Percentiles rank a stretch among this genome's conserved stretches.
Evolutionary conservation across 208 protist species (phyloP).

Genomic region (Wallacemonas sp.): DNA sequence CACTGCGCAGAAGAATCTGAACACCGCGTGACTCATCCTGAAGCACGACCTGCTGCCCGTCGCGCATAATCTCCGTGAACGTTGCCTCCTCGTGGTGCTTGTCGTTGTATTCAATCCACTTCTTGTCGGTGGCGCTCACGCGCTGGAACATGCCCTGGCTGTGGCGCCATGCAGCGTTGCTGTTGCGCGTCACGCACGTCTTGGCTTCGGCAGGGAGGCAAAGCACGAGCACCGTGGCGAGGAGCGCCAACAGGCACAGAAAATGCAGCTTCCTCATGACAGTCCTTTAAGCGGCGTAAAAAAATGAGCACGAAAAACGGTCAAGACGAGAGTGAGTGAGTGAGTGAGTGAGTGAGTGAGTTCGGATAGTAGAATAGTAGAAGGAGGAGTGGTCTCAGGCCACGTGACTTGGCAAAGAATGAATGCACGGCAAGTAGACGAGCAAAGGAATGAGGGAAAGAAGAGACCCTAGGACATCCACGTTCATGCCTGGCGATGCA

Average conservation of each 20-base stretch:
- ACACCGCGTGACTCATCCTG: slow-evolving; percentile 38
- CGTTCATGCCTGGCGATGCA: too few species aligned
- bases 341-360: background rate
- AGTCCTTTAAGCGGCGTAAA: background rate
- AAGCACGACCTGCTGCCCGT: slow-evolving; percentile 45
- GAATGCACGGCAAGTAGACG: too few species aligned
- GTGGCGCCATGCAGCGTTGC: slow-evolving; percentile 66
- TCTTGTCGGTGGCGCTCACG: background rate
- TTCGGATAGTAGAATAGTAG: too few species aligned
- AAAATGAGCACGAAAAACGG: background rate
- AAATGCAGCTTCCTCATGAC: background rate
- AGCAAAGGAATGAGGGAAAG: too few species aligned
- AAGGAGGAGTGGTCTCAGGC: too few species aligned
- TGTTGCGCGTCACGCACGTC: slow-evolving; percentile 34
- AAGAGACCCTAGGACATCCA: too few species aligned
- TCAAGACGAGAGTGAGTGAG: background rate
- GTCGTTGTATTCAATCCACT: slow-evolving; percentile 64
- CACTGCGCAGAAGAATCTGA: slow-evolving; percentile 55
- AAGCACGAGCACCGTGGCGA: background rate
- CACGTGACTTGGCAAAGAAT: too few species aligned
- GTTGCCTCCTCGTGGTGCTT: slow-evolving; percentile 25
- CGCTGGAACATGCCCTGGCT: slow-evolving; percentile 63
- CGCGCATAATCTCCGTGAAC: slow-evolving; percentile 49
- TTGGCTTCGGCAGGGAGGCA: slow-evolving; percentile 34
- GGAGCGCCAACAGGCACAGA: slow-evolving; percentile 16